Evolutionary conservation across 2,329 filamentous ascomycete species (phyloP), one percentile per base, ranked within the genome.

Genomic region (Metarhizium humberi): DNA sequence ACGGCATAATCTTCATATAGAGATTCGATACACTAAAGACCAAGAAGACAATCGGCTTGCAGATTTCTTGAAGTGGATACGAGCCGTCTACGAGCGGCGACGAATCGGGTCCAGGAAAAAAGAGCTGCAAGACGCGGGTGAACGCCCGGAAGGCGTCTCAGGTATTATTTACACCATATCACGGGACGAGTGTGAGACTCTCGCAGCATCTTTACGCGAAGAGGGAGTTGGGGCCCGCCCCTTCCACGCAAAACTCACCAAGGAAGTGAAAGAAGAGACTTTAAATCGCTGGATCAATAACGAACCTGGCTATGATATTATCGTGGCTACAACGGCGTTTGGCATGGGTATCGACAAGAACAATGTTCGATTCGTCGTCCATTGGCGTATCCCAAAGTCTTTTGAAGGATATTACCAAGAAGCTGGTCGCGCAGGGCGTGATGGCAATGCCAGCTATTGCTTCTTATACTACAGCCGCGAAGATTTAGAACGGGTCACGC

Each of bases 331-430:
- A 0, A 97, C 90, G 1, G 92, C 92, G 0, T 97, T 97, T 64
- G 92, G 92, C 2, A 97, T 97, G 92, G 92, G 92, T 30, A 96
- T 97, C 60, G 92, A 97, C 70, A 96, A 96, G 70, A 85, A 94
- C 53, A 87, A 95, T 62, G 92, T 97, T 11, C 87, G 92, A 3
- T 96, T 96, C 64, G 92, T 97, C 1, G 85, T 94, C 2, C 92
- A 97, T 71, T 97, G 92, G 91, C 88, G 90, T 57, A 79, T 96
- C 10, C 90, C 92, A 10, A 95, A 95, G 66, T 94, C 88, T 3
- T 96, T 97, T 67, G 92, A 97, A 69, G 90, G 92, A 1, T 96
- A 94, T 67, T 96, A 96, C 64, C 92, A 97, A 71, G 92, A 97
- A 77, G 92, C 90, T 2, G 92, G 92, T 0, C 87, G 92, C 43